Evolutionary conservation across 768 basidiomycete genomes (phyloP).

Genomic region (Gloeopeniophorella convolvens): DNA sequence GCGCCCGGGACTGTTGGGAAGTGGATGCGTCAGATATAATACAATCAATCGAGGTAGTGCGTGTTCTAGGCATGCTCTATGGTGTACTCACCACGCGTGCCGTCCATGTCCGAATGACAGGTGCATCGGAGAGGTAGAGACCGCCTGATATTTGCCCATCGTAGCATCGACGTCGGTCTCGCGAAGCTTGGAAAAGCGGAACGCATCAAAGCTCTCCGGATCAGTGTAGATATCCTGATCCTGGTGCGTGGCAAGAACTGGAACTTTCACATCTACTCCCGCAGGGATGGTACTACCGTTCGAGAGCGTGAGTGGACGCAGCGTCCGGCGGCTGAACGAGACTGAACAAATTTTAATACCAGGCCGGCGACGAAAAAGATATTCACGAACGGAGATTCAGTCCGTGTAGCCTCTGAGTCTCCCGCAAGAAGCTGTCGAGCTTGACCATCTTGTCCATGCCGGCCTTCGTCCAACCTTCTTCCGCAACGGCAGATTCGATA

Average conservation of each 20-base stretch:
- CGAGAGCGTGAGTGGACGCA: slow-evolving; percentile 28
- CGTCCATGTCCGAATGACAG: slow-evolving; percentile 27
- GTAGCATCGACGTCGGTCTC: slow-evolving; percentile 18
- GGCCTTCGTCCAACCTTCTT: slow-evolving; percentile 26
- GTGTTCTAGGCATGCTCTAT: too few relatives aligned
- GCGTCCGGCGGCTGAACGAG: slow-evolving; percentile 19
- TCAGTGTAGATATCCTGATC: slow-evolving; percentile 39
- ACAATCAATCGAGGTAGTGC: too few relatives aligned
- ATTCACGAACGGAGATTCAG: slow-evolving; percentile 1
- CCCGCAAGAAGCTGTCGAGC: slow-evolving; percentile 26
- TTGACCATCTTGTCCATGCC: slow-evolving; percentile 21
- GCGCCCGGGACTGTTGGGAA: slow-evolving; percentile 22
- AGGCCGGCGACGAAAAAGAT: neutral
- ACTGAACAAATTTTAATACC: slow-evolving; percentile 11
- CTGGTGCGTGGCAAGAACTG: slow-evolving; percentile 30
- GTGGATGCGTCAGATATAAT: neutral
- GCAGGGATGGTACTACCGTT: slow-evolving; percentile 33
- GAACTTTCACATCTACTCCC: slow-evolving; percentile 33
- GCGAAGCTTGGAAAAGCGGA: slow-evolving; percentile 33
- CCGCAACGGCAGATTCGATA: slow-evolving; percentile 12
- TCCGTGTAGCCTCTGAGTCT: slow-evolving; percentile 18
- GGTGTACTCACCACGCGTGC: slow-evolving; percentile 25
- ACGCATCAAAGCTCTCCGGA: slow-evolving; percentile 35
- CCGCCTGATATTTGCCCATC: slow-evolving; percentile 24
- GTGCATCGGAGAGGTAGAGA: slow-evolving; percentile 26